Evolutionary conservation across 306 rosid genomes (phyloP).

Genomic region (Comarum palustre): DNA sequence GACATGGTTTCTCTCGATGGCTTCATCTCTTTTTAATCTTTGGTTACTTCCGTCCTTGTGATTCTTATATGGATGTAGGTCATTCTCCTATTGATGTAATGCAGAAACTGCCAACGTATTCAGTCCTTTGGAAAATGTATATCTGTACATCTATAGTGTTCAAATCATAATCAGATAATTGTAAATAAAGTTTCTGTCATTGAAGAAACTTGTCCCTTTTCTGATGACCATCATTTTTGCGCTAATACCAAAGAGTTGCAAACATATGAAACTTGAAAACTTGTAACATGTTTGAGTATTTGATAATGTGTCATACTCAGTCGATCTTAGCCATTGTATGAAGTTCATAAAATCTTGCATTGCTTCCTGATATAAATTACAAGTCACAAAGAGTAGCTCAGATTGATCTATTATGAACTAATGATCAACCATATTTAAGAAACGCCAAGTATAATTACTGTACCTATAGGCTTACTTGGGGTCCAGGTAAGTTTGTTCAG

Average conservation of each 20-base stretch:
- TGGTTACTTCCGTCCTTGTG: slow-evolving; percentile 72
- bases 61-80: slow-evolving; percentile 19
- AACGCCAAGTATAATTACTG: no score
- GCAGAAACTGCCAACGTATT: slow-evolving; percentile 4
- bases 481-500: no score
- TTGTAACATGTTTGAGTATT: background rate
- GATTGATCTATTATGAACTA: background rate
- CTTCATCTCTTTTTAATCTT: slow-evolving; percentile 69
- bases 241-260: no score
- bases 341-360: background rate
- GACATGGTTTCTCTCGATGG: slow-evolving; percentile 60
- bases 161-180: background rate
- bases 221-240: background rate
- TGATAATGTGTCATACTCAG: background rate
- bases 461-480: no score
- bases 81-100: background rate
- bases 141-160: slow-evolving; percentile 7
- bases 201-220: background rate
- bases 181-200: background rate
- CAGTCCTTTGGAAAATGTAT: slow-evolving; percentile 5
- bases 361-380: background rate
- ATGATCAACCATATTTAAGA: background rate
- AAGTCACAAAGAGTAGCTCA: background rate
- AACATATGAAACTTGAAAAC: background rate
- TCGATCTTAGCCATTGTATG: background rate